These are phyloP conservation scores for Populus trichocarpa DNA, from an alignment of 441 rosid species.

Conservation along the genomic window DNA sequence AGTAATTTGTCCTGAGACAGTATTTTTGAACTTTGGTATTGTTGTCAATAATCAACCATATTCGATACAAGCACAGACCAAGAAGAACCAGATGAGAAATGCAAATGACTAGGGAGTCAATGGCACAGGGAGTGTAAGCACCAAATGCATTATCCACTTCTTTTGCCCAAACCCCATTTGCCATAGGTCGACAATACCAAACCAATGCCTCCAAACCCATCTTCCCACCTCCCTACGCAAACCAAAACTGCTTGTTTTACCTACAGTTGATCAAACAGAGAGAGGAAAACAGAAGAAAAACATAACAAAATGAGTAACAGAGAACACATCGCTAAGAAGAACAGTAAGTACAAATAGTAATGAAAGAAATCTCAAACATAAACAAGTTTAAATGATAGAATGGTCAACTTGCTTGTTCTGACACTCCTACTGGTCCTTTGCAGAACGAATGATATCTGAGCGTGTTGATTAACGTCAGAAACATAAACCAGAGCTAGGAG, in stretches of 20 bases:
- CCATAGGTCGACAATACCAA: constrained; percentile 79
- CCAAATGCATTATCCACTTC: constrained; percentile 63
- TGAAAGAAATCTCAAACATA: background rate
- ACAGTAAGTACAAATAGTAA: background rate
- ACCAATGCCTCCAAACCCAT: constrained; percentile 61
- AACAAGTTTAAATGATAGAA: background rate
- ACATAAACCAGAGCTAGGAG: background rate
- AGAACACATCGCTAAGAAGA: background rate
- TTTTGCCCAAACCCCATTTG: constrained; percentile 63
- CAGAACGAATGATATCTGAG: background rate
- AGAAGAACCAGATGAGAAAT: constrained; percentile 73
- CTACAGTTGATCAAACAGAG: background rate
- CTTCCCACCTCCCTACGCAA: constrained; percentile 9
- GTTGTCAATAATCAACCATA: constrained; percentile 52
- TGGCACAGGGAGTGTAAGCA: constrained; percentile 71
- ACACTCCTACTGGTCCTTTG: background rate
- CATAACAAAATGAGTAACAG: background rate
- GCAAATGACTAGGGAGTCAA: constrained; percentile 65
- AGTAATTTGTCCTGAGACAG: constrained; percentile 54
- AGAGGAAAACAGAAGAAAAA: background rate
- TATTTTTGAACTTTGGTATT: constrained; percentile 53
- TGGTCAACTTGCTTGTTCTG: background rate
- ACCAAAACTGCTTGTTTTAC: background rate
- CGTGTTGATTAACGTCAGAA: background rate
- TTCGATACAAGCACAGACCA: constrained; percentile 62